A percentile compares a stretch with the other conserved stretches of the same genome.
Conservation (phyloP, 2,329 filamentous ascomycete species). For the Colletotrichum gloeosporioides region DNA sequence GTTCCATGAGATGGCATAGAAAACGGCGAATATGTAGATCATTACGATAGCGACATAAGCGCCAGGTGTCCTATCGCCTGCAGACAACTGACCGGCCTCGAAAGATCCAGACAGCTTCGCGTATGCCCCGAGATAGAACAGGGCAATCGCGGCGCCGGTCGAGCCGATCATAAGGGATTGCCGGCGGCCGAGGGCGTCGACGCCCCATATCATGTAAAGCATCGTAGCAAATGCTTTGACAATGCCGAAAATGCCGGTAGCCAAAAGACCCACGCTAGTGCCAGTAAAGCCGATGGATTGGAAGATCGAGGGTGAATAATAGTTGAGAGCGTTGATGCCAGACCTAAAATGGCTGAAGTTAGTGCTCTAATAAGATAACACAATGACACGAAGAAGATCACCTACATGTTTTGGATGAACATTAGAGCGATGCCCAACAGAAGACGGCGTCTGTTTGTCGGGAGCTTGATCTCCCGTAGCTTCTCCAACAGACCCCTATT, state of each 20-base stretch:
- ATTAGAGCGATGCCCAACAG: conserved; percentile 58
- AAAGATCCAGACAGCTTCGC: conserved; percentile 24
- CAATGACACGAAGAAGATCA: rapidly evolving
- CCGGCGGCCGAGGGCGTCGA: conserved; percentile 26
- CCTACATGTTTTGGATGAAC: conserved; percentile 15
- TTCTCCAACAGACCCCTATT: background rate
- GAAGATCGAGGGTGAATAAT: conserved; percentile 64
- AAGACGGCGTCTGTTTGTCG: conserved; percentile 52
- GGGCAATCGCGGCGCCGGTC: conserved; percentile 22
- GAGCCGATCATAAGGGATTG: conserved; percentile 27
- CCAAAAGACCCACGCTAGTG: conserved; percentile 61
- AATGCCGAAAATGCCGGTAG: conserved; percentile 70
- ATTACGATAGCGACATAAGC: conserved; percentile 30
- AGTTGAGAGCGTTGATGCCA: conserved; percentile 19
- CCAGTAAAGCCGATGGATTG: conserved; percentile 64
- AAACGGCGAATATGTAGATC: conserved; percentile 28
- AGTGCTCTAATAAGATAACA: background rate
- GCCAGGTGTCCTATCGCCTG: conserved; percentile 8
- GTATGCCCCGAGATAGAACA: conserved; percentile 38
- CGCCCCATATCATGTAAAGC: conserved; percentile 23
- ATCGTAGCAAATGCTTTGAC: conserved; percentile 50
- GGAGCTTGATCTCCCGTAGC: conserved; percentile 10
- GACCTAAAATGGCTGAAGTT: background rate
- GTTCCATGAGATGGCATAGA: conserved; percentile 29
- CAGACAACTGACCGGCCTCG: background rate